Evolutionary conservation across 495 filamentous ascomycete genomes (phyloP).

Genomic region (Daldinia loculata): DNA sequence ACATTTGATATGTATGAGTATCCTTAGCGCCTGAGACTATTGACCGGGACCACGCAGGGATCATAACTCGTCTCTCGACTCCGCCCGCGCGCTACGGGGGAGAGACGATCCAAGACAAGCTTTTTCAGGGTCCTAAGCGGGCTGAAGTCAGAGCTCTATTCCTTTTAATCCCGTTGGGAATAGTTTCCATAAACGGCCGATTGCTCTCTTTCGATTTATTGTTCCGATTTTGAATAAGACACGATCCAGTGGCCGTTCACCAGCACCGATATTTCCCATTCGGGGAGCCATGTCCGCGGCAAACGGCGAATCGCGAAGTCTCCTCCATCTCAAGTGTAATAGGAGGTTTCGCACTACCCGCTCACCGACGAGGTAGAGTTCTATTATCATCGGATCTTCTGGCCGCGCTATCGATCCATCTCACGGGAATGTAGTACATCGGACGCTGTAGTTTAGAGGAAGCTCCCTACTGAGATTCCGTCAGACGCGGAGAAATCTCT

Average conservation of each 20-base stretch:
- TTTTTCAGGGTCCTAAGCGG: conserved; percentile 28
- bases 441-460: conserved; percentile 1
- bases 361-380: conserved; percentile 14
- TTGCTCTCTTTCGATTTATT: background rate
- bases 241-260: background rate
- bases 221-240: conserved; percentile 14
- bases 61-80: conserved; percentile 18
- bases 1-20: background rate
- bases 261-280: conserved; percentile 23
- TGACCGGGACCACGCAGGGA: conserved; percentile 27
- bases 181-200: background rate
- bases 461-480: background rate
- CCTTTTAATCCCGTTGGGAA: background rate
- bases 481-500: conserved; percentile 20
- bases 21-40: conserved; percentile 36
- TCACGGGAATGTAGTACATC: conserved; percentile 8
- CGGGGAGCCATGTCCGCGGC: conserved; percentile 22
- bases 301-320: conserved; percentile 24
- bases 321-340: background rate
- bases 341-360: conserved; percentile 12
- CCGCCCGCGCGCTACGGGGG: conserved; percentile 26
- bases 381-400: conserved; percentile 16
- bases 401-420: background rate
- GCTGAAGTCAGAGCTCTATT: background rate
- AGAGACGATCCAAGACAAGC: conserved; percentile 19